Percentiles rank a stretch among this genome's conserved stretches.
These are phyloP conservation scores for Gaertneriomyces semiglobifer DNA, from an alignment of 192 early-diverging fungal genomes.

Conservation along the genomic window DNA sequence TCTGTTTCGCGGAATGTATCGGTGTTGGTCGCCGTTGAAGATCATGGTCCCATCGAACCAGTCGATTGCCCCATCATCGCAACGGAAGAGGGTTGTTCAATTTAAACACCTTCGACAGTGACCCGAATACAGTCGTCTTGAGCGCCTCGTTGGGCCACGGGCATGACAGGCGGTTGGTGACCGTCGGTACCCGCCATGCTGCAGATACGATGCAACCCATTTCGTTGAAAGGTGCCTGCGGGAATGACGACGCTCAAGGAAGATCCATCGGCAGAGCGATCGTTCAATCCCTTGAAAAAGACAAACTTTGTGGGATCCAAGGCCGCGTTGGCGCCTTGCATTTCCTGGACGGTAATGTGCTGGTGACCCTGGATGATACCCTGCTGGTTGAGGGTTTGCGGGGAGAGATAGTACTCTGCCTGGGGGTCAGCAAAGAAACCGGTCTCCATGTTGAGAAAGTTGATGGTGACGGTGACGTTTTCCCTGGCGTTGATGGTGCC, in stretches of 20 bases:
- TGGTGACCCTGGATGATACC: conserved; percentile 42
- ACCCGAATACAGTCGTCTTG: conserved; percentile 46
- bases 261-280: conserved; percentile 26
- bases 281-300: conserved; percentile 47
- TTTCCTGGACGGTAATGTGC: conserved; percentile 43
- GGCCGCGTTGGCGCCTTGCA: conserved; percentile 12
- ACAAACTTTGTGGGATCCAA: conserved; percentile 35
- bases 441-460: conserved; percentile 33
- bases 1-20: no score
- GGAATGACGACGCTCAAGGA: conserved; percentile 32
- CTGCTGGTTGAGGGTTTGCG: conserved; percentile 38
- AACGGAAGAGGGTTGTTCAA: no score
- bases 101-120: conserved; percentile 10
- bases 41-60: no score
- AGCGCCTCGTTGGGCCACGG: conserved; percentile 42
- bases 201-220: conserved; percentile 24
- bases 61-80: no score
- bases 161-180: conserved; percentile 42
- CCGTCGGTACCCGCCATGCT: conserved; percentile 24
- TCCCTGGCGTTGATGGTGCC: conserved; percentile 30
- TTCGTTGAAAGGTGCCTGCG: conserved; percentile 26
- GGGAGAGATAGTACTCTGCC: conserved; percentile 29
- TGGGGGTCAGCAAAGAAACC: conserved; percentile 42
- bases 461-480: conserved; percentile 29
- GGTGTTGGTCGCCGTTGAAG: no score